A percentile compares a stretch with the other conserved stretches of the same genome.
These are phyloP conservation scores for Suhomyces kunorum DNA, from an alignment of 1,139 yeast species.

Conservation along the genomic window DNA sequence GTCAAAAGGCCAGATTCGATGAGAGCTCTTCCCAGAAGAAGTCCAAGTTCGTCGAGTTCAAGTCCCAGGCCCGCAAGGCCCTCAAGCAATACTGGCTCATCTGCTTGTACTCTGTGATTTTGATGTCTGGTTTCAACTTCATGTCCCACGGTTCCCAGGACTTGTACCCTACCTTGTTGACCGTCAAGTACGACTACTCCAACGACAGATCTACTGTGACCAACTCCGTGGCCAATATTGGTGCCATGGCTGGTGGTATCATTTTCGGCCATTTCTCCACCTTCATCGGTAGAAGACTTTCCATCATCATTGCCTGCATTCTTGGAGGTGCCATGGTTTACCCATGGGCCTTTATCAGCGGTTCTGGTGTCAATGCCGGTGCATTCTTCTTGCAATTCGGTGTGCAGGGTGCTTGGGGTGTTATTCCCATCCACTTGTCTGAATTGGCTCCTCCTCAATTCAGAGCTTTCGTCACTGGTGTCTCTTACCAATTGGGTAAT, in stretches of 20 bases:
- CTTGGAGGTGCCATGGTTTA: slow-evolving; percentile 67
- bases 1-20: slow-evolving; percentile 26
- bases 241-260: slow-evolving; percentile 69
- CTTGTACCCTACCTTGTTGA: slow-evolving; percentile 64
- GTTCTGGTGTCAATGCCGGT: slow-evolving; percentile 67
- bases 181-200: slow-evolving; percentile 53
- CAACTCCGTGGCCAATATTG: slow-evolving; percentile 68
- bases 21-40: slow-evolving; percentile 18
- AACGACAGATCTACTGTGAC: slow-evolving; percentile 61
- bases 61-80: slow-evolving; percentile 29
- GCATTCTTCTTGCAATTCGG: slow-evolving; percentile 77
- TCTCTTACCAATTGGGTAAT: slow-evolving; percentile 81
- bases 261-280: slow-evolving; percentile 61
- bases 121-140: slow-evolving; percentile 52
- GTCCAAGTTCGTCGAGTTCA: slow-evolving; percentile 21
- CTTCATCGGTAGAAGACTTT: slow-evolving; percentile 60
- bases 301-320: slow-evolving; percentile 54
- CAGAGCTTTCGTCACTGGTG: slow-evolving; percentile 72
- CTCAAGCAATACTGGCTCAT: slow-evolving; percentile 42
- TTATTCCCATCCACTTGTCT: slow-evolving; percentile 73
- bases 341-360: slow-evolving; percentile 68
- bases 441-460: slow-evolving; percentile 79
- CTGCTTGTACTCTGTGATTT: slow-evolving; percentile 35
- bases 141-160: slow-evolving; percentile 78
- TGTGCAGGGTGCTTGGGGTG: slow-evolving; percentile 91